phyloP scores from a whole-genome alignment of 192 early-diverging fungal genomes.

The Lobosporangium transversale region DNA sequence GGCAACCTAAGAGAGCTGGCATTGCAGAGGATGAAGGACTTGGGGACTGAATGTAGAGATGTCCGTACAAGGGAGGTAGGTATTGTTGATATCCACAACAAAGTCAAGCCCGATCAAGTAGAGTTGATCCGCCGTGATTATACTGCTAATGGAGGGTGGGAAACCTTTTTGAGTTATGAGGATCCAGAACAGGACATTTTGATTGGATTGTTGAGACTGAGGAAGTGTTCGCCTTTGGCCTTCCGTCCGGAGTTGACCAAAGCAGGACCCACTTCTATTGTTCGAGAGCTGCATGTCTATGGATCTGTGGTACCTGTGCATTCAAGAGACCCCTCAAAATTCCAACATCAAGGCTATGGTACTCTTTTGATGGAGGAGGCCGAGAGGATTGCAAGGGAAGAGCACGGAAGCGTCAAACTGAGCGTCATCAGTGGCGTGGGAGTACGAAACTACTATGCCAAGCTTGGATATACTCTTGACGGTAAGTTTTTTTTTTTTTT shows the following conservation, averaged over 20 bases:
- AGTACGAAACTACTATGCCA: slow-evolving; percentile 96
- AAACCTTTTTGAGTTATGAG: slow-evolving; percentile 98
- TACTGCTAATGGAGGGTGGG: slow-evolving; percentile 98
- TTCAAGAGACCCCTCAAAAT: slow-evolving; percentile 95
- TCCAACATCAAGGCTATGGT: slow-evolving; percentile 99
- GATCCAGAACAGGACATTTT: slow-evolving; percentile 97
- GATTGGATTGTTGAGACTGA: slow-evolving; percentile 91
- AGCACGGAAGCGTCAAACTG: slow-evolving; percentile 94
- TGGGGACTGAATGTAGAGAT: slow-evolving; percentile 96
- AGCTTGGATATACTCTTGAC: slow-evolving; percentile 95
- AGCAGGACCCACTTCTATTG: slow-evolving; percentile 86
- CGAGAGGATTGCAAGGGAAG: slow-evolving; percentile 96
- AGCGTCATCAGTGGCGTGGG: slow-evolving; percentile 98
- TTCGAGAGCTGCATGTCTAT: slow-evolving; percentile 98
- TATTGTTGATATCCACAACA: slow-evolving; percentile 97
- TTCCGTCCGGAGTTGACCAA: slow-evolving; percentile 93
- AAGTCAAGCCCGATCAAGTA: slow-evolving; percentile 93
- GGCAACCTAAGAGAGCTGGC: slow-evolving; percentile 97
- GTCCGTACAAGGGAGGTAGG: slow-evolving; percentile 99
- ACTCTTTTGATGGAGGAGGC: slow-evolving; percentile 99
- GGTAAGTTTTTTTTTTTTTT: no score
- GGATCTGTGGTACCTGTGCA: slow-evolving; percentile 97
- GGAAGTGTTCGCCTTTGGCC: slow-evolving; percentile 88
- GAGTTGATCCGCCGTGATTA: slow-evolving; percentile 99
- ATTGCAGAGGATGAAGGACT: slow-evolving; percentile 93